Base-by-base conservation (phyloP, 169 alveolate genomes). In the Perkinsus marinus region DNA sequence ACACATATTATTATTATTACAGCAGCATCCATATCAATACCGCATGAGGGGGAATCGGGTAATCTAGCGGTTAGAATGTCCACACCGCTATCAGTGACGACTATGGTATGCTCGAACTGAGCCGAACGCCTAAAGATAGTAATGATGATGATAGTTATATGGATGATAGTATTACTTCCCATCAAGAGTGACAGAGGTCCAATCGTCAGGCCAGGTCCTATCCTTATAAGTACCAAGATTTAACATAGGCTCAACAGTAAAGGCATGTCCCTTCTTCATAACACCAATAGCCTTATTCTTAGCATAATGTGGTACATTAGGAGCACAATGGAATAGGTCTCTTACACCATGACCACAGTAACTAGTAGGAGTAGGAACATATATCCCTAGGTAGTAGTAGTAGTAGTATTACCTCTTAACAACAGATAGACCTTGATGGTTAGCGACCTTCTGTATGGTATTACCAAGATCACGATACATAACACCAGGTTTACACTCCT, bases 201-300 rank as follows among this genome's bases (percentile, higher is more conserved):
- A 99, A 68, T 97, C 96, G 94, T 99, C 99, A 26, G 99, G 99
- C 99, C 99, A 99, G 39, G 96, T 95, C 39, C 94, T 93, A 95
- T 98, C 99, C 93, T 94, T 95, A 95, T 96, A 97, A 38, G 95
- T 95, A 46, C 99, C 99, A 93, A 96, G 94, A 95, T 98, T 98
- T 43, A 99, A 96, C 99, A 99, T 99, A 46, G 99, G 99, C 95
- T 99, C 99, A 22, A 99, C 98, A 16, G 99, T 99, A 94, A 99
- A 99, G 43, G 98, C 98, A 94, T 99, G 99, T 0, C 99, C 99
- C 22, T 91, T 91, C 92, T 92, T n/a, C 98, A 96, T 96, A 91
- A 93, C 92, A n/a, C 98, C 98, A n/a, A 97, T 97, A n/a, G 99
- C 99, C 94, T 98, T 99, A 95, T 98, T 99, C 91, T 98, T 98